Evolutionary conservation across 2,329 filamentous ascomycete species (phyloP), one percentile per base, ranked within the genome.

Genomic region (Cytospora leucostoma): DNA sequence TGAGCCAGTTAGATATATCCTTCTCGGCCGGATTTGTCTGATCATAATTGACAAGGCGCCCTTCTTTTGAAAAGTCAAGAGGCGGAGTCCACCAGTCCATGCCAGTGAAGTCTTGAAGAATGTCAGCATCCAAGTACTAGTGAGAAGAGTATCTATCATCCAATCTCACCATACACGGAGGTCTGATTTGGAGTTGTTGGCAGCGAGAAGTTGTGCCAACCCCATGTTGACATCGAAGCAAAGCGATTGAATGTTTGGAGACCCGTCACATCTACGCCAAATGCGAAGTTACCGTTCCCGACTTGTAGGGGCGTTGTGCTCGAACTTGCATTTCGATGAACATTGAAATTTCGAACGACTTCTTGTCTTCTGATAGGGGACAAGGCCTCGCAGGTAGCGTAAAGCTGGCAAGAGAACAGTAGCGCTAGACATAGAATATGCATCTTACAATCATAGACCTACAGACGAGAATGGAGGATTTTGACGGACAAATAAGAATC

Each of bases 271-370:
- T 82, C 79, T 13, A 76, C 78, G 6, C 76, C 77, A 61, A 81
- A 81, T 4, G 79, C 79, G 65, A 81, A 80, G 68, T 82, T 80
- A 17, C 80, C 79, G 66, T 81, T 81, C 35, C 79, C 80, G 3
- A 82, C 79, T 66, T 81, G 79, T 44, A 86, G 72, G 0, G 83
- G 83, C 11, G 83, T 85, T 21, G 78, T 79, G 17, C 72, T 68
- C 3, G 81, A 81, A 63, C 77, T 82, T 49, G 74, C 75, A 71
- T 78, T 82, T 19, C 82, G 79, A 53, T 69, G 74, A 38, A 81
- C 77, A 62, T 82, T 84, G 71, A 81, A 82, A 10, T 69, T 69
- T 59, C 69, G 73, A 32, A 79, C 74, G 4, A 78, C 70, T 40
- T 70, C 70, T 19, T 68, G 70, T 54, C 76, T 72, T 40, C 72